Percentiles rank a stretch among this genome's conserved stretches.
Conservation (phyloP, 495 filamentous ascomycete genomes). For the Neurospora tetraspora region DNA sequence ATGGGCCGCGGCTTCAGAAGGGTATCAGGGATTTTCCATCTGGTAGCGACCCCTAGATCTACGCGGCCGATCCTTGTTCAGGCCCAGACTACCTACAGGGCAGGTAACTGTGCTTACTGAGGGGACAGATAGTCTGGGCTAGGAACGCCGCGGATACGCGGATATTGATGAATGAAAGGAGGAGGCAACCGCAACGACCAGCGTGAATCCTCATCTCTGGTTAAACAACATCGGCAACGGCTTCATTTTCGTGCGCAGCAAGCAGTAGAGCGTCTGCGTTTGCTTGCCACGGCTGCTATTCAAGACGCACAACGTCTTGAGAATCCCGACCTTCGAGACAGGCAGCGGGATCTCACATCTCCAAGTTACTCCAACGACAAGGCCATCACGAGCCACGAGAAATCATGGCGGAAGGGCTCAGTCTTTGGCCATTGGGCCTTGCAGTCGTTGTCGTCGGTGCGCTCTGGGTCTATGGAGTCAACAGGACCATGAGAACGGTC, state of each 20-base stretch:
- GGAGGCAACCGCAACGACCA: background rate
- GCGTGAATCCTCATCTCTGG: background rate
- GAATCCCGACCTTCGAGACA: background rate
- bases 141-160: background rate
- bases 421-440: background rate
- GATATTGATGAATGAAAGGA: background rate
- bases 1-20: background rate
- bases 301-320: background rate
- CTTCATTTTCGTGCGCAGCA: background rate
- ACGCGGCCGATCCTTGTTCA: background rate
- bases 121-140: background rate
- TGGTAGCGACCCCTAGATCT: background rate
- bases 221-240: background rate
- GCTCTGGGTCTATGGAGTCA: constrained; percentile 42
- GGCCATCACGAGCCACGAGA: background rate
- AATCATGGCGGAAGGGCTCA: background rate
- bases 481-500: constrained; percentile 36
- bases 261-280: background rate
- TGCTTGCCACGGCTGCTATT: background rate
- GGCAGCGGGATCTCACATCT: background rate
- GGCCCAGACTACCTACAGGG: background rate
- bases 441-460: constrained; percentile 18
- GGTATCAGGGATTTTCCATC: background rate
- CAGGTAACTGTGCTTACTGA: background rate
- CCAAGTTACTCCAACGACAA: background rate